phyloP scores from a whole-genome alignment of 1,139 yeast species.

The Sugiyamaella sp. region DNA sequence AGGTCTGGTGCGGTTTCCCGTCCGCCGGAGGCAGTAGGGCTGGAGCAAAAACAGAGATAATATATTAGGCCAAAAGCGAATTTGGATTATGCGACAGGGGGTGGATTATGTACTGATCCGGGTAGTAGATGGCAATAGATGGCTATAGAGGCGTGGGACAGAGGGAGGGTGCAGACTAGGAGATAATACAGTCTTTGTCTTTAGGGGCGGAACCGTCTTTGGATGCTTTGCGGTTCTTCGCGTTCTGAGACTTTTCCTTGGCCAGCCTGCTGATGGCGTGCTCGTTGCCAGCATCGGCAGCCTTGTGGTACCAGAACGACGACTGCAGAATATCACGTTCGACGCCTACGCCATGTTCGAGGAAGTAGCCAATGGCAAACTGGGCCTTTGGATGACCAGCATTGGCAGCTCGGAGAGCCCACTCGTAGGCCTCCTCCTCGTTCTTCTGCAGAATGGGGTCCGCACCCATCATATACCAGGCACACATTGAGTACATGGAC shows the following conservation, averaged over 20 bases:
- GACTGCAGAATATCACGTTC: constrained; percentile 60
- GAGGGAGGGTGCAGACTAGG: constrained; percentile 9
- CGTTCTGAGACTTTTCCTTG: constrained; percentile 28
- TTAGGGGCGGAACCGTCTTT: constrained; percentile 26
- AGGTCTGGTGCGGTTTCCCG: no score
- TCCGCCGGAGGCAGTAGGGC: not conserved
- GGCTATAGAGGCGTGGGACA: not conserved
- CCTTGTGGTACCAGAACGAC: constrained; percentile 72
- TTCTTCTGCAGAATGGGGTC: constrained; percentile 80
- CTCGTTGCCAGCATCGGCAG: constrained; percentile 73
- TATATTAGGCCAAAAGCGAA: not conserved
- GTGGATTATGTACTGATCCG: not conserved
- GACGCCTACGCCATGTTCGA: constrained; percentile 88
- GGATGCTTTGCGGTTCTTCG: constrained; percentile 24
- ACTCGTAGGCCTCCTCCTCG: constrained; percentile 85
- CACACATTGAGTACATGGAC: constrained; percentile 92
- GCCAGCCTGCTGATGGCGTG: constrained; percentile 53
- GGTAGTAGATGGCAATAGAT: not conserved
- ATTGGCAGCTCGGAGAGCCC: constrained; percentile 89
- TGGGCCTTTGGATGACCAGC: constrained; percentile 80
- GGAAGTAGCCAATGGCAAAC: constrained; percentile 81
- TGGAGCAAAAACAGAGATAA: not conserved
- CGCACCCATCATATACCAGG: constrained; percentile 94
- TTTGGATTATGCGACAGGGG: constrained; percentile 3
- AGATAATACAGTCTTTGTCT: constrained; percentile 47